Evolutionary conservation across 768 basidiomycete species (phyloP).

Genomic region (Amyloporia xantha): DNA sequence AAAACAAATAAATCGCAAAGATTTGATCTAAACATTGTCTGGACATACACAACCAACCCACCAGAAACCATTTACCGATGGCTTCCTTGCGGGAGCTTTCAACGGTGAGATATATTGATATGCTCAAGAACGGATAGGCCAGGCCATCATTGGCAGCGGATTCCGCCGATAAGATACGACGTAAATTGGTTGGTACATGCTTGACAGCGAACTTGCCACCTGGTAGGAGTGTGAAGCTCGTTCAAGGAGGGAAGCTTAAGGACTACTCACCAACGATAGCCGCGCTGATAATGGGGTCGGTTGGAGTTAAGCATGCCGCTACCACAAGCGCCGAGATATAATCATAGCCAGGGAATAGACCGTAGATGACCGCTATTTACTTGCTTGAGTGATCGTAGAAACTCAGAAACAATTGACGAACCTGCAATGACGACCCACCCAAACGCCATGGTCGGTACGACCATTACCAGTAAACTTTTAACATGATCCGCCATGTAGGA

Average conservation of each 20-base stretch:
- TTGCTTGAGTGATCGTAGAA: background rate
- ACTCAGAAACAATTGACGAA: slow-evolving; percentile 19
- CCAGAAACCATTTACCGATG: slow-evolving; percentile 77
- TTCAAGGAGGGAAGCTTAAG: background rate
- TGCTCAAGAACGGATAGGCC: slow-evolving; percentile 85
- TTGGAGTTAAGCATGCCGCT: slow-evolving; percentile 87
- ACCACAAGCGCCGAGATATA: slow-evolving; percentile 78
- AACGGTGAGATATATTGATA: slow-evolving; percentile 80
- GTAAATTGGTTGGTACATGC: slow-evolving; percentile 68
- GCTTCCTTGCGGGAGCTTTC: slow-evolving; percentile 58
- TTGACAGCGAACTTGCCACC: slow-evolving; percentile 65
- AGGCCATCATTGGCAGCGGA: slow-evolving; percentile 95
- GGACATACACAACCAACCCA: slow-evolving; percentile 71
- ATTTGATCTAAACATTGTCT: no score
- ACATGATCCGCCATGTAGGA: slow-evolving; percentile 80
- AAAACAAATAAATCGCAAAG: no score
- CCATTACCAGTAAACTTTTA: slow-evolving; percentile 59
- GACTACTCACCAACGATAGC: slow-evolving; percentile 60
- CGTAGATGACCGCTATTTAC: slow-evolving; percentile 53
- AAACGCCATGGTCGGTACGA: slow-evolving; percentile 80
- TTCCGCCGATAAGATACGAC: slow-evolving; percentile 80
- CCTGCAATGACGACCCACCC: slow-evolving; percentile 78
- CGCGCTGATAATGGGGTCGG: slow-evolving; percentile 91
- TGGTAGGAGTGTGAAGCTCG: no score
- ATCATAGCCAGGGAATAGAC: slow-evolving; percentile 63